Evolutionary conservation across 2,329 filamentous ascomycete species (phyloP).

Genomic region (Ascochyta rabiei): DNA sequence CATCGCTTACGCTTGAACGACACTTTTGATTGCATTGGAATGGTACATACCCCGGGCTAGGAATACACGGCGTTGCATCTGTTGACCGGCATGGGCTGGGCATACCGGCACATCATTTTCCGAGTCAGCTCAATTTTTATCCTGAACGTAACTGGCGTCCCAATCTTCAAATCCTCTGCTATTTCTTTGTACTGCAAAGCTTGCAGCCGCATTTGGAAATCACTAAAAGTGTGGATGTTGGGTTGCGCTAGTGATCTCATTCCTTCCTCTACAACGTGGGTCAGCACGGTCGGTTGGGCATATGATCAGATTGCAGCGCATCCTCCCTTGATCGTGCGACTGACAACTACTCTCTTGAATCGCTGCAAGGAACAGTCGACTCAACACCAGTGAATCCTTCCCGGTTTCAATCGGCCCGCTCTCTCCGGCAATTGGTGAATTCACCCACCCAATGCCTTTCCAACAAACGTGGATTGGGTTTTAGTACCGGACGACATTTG

Average conservation of each 20-base stretch:
- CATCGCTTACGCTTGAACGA: conserved; percentile 3
- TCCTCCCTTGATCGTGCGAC: conserved; percentile 7
- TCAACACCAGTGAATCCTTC: background rate
- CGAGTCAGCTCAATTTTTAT: conserved; percentile 1
- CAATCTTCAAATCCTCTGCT: background rate
- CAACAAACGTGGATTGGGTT: background rate
- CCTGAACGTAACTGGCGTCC: background rate
- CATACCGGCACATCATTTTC: background rate
- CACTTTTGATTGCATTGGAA: conserved; percentile 9
- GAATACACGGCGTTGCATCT: conserved; percentile 13
- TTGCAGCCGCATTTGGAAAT: conserved; percentile 4
- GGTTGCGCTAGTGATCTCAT: conserved; percentile 8
- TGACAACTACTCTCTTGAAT: background rate
- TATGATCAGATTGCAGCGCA: background rate
- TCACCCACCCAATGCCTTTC: background rate
- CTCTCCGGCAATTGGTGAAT: background rate
- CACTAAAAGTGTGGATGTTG: background rate
- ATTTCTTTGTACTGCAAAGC: conserved; percentile 9
- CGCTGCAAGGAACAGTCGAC: conserved; percentile 3
- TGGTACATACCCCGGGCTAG: conserved; percentile 10
- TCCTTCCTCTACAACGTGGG: conserved; percentile 15
- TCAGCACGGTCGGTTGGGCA: background rate
- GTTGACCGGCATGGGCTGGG: conserved; percentile 10
- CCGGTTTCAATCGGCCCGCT: background rate
- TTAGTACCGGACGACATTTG: background rate